phyloP scores from a whole-genome alignment of 768 basidiomycete species.

The Sporobolomyces roseus region DNA sequence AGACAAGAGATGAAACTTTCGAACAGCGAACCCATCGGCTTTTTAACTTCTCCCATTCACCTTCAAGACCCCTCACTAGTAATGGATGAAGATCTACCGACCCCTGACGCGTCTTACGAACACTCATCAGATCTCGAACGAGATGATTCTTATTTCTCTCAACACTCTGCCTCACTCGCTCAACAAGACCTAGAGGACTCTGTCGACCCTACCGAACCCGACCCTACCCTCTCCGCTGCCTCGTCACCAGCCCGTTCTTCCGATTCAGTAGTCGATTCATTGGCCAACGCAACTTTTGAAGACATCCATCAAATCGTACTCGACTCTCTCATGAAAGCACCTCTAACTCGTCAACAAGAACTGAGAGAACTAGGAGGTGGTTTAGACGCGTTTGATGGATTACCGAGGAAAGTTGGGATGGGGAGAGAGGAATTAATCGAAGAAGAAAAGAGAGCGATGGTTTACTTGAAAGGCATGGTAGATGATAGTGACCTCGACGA shows the following conservation, averaged over 20 bases:
- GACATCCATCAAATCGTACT: conserved; percentile 1
- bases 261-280: neutral
- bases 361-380: conserved; percentile 1
- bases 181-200: neutral
- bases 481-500: neutral
- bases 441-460: neutral
- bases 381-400: conserved; percentile 14
- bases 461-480: neutral
- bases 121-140: too few species aligned
- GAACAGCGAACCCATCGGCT: too few species aligned
- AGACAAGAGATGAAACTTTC: too few species aligned
- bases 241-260: conserved; percentile 9
- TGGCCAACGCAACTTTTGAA: neutral
- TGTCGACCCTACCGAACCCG: neutral
- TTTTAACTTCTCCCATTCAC: too few species aligned
- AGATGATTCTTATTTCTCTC: too few species aligned
- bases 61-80: too few species aligned
- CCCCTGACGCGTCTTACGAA: conserved; percentile 4
- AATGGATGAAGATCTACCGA: too few species aligned
- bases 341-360: neutral
- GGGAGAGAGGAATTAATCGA: neutral
- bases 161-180: too few species aligned
- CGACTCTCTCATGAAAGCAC: neutral
- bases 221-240: conserved; percentile 13
- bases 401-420: neutral